phyloP scores from a whole-genome alignment of 345 rosid species.

The Citropsis articulata region DNA sequence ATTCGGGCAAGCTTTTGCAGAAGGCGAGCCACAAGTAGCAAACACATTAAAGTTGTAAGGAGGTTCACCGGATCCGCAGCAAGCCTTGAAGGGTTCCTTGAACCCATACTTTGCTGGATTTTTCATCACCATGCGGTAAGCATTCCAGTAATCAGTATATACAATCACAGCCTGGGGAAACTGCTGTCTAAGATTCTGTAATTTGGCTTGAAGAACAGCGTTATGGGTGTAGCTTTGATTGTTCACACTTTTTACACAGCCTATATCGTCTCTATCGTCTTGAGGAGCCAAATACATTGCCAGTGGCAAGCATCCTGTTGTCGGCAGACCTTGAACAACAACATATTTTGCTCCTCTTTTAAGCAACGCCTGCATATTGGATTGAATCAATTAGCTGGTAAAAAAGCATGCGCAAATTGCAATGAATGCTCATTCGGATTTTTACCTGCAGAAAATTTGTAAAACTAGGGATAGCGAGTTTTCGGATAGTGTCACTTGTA shows the following conservation, averaged over 20 bases:
- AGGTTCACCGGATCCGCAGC: slow-evolving; percentile 75
- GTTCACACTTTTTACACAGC: slow-evolving; percentile 73
- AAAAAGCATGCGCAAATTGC: not conserved
- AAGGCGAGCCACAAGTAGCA: slow-evolving; percentile 55
- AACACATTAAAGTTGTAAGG: slow-evolving; percentile 62
- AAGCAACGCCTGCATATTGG: slow-evolving; percentile 53
- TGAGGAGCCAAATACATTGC: slow-evolving; percentile 53
- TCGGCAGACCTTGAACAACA: slow-evolving; percentile 77
- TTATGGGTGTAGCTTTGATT: slow-evolving; percentile 56
- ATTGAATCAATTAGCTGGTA: not conserved
- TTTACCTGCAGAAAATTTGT: slow-evolving; percentile 59
- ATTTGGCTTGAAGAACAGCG: slow-evolving; percentile 36
- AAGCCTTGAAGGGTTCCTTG: slow-evolving; percentile 67
- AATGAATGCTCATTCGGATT: not conserved
- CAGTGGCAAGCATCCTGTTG: slow-evolving; percentile 75
- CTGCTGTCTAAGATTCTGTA: slow-evolving; percentile 48
- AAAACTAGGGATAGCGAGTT: slow-evolving; percentile 43
- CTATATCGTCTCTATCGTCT: slow-evolving; percentile 65
- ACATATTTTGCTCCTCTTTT: slow-evolving; percentile 68
- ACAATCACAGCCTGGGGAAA: slow-evolving; percentile 59
- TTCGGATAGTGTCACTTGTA: slow-evolving; percentile 45
- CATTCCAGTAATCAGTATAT: slow-evolving; percentile 80
- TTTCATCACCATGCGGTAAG: slow-evolving; percentile 51
- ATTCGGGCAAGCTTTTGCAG: slow-evolving; percentile 40
- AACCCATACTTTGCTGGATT: slow-evolving; percentile 54